A percentile compares a stretch with the other conserved stretches of the same genome.
Conservation (phyloP, 371 early-diverging fungal genomes). For the Massospora cicadina region DNA sequence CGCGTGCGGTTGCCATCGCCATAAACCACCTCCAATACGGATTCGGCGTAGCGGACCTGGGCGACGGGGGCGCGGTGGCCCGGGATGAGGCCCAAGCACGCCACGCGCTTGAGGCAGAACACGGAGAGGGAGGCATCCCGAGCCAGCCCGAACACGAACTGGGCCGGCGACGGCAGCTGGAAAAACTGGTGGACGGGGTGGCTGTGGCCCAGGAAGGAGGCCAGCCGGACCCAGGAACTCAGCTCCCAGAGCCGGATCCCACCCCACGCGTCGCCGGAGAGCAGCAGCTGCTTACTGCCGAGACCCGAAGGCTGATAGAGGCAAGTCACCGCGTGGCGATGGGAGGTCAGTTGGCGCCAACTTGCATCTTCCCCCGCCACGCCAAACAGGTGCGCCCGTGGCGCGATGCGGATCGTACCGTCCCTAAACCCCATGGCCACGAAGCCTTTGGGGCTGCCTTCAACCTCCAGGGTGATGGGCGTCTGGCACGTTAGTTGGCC, state of each 20-base stretch:
- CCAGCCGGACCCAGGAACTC: neutral
- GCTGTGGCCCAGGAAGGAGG: neutral
- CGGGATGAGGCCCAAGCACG: neutral
- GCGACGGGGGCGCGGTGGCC: neutral
- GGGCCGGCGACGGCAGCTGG: neutral
- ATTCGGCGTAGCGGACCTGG: neutral
- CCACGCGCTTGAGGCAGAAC: conserved; percentile 1
- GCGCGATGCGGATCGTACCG: neutral
- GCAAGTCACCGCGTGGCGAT: neutral
- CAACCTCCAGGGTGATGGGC: neutral
- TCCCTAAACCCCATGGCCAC: neutral
- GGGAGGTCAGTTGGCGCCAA: neutral
- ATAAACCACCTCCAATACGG: neutral
- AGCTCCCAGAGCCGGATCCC: conserved; percentile 5
- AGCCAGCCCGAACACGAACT: neutral
- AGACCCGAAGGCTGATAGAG: neutral
- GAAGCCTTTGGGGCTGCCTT: neutral
- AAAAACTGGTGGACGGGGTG: neutral
- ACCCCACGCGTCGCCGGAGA: conserved; percentile 4
- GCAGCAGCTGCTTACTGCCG: neutral
- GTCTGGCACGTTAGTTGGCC: neutral
- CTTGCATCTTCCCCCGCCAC: neutral
- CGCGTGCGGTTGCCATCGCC: neutral
- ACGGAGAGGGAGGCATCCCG: neutral
- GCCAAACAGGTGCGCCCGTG: neutral